Percentiles rank a stretch among this genome's conserved stretches.
Evolutionary conservation across 768 basidiomycete species (phyloP).

Genomic region (Auricularia sp.): DNA sequence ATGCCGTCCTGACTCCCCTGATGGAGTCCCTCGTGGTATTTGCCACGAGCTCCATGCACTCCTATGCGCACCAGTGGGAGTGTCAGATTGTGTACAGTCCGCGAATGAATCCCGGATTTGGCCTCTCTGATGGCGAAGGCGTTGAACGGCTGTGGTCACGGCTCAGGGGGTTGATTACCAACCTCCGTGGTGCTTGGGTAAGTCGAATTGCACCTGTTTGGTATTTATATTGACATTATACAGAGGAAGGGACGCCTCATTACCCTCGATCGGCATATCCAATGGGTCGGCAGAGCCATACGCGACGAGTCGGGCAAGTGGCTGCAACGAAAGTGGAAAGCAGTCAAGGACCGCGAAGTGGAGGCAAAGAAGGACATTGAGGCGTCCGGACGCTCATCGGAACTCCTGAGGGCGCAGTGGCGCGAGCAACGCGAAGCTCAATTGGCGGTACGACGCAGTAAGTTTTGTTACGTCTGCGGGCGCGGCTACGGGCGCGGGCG

Average conservation of each 20-base stretch:
- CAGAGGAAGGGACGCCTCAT: constrained; percentile 20
- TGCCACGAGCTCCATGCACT: constrained; percentile 1
- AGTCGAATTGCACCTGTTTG: background rate
- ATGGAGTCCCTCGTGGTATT: background rate
- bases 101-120: background rate
- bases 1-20: background rate
- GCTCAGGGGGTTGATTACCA: background rate
- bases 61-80: constrained; percentile 2
- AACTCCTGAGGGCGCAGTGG: constrained; percentile 24
- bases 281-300: constrained; percentile 17
- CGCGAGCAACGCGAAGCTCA: constrained; percentile 22
- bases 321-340: constrained; percentile 15
- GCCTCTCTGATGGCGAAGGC: background rate
- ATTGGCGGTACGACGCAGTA: constrained; percentile 19
- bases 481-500: too few relatives aligned
- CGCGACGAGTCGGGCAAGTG: constrained; percentile 24
- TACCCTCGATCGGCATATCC: constrained; percentile 24
- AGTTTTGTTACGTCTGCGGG: constrained; percentile 8
- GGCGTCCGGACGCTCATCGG: constrained; percentile 9
- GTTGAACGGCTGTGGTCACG: background rate
- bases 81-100: constrained; percentile 2
- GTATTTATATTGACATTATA: background rate
- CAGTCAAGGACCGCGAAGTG: constrained; percentile 9
- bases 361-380: constrained; percentile 12
- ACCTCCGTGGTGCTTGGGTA: background rate